Evolutionary conservation across 169 alveolate genomes (phyloP).

Genomic region (Plasmodium ovale): DNA sequence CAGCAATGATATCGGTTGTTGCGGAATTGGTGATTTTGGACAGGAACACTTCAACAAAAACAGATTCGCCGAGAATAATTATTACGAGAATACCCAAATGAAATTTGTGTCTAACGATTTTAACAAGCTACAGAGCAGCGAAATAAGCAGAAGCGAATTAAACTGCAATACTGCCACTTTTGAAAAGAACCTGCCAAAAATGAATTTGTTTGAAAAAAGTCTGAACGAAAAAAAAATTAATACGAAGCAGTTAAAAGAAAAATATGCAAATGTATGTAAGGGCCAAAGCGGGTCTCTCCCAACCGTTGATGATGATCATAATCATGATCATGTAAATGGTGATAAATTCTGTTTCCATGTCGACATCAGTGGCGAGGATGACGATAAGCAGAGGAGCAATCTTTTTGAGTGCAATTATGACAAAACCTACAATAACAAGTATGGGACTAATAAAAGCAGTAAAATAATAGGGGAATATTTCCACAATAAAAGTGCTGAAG

Average conservation of each 20-base stretch:
- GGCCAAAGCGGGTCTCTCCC: neutral
- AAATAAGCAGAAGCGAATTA: neutral
- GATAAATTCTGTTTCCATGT: too few relatives aligned
- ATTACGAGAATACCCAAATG: constrained; percentile 13
- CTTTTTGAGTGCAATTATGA: constrained; percentile 37
- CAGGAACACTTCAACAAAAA: constrained; percentile 21
- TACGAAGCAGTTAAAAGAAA: constrained; percentile 37
- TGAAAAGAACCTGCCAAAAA: constrained; percentile 5
- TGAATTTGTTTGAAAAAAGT: constrained; percentile 15
- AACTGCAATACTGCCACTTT: constrained; percentile 1
- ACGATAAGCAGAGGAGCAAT: constrained; percentile 9
- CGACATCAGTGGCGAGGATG: too few relatives aligned
- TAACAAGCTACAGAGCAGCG: constrained; percentile 11
- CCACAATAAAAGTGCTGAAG: constrained; percentile 23
- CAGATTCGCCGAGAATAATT: constrained; percentile 18
- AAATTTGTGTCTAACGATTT: constrained; percentile 20
- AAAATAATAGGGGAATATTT: constrained; percentile 27
- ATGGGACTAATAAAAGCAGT: constrained; percentile 7
- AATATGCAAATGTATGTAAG: constrained; percentile 25
- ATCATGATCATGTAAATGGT: too few relatives aligned
- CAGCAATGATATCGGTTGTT: neutral
- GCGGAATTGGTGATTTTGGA: neutral
- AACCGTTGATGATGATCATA: neutral
- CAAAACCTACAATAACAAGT: constrained; percentile 22
- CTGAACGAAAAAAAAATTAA: constrained; percentile 9